A percentile compares a stretch with the other conserved stretches of the same genome.
These are phyloP conservation scores for Lachancea nothofagi DNA, from an alignment of 805 yeast genomes.

Conservation along the genomic window DNA sequence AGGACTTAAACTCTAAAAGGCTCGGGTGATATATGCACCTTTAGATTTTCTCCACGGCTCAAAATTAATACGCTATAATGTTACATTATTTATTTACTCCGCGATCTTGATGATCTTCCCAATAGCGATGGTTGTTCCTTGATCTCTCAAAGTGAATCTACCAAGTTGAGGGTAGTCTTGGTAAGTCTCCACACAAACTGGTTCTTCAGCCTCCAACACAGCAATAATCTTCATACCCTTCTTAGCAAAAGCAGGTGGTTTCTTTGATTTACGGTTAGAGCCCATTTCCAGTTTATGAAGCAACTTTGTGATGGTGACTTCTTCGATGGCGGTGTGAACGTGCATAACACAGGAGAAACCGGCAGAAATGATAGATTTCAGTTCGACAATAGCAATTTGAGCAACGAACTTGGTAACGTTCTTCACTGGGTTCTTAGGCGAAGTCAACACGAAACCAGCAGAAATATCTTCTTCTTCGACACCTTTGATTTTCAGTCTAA, in stretches of 20 bases:
- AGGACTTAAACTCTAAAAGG: slow-evolving; percentile 13
- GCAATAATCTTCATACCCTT: slow-evolving; percentile 99
- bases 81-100: slow-evolving; percentile 31
- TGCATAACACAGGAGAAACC: slow-evolving; percentile 99
- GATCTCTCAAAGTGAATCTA: slow-evolving; percentile 97
- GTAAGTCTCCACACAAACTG: slow-evolving; percentile 91
- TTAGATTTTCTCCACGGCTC: not conserved
- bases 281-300: slow-evolving; percentile 94
- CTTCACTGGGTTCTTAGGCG: slow-evolving; percentile 81
- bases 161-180: slow-evolving; percentile 93
- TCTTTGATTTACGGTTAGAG: slow-evolving; percentile 92
- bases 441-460: slow-evolving; percentile 86
- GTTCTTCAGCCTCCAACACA: slow-evolving; percentile 73
- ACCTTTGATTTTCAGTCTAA: slow-evolving; percentile 86
- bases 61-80: not conserved
- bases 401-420: slow-evolving; percentile 91
- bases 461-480: slow-evolving; percentile 95
- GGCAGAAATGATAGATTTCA: slow-evolving; percentile 87
- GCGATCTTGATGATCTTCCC: slow-evolving; percentile 93
- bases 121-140: slow-evolving; percentile 96
- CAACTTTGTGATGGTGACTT: slow-evolving; percentile 73
- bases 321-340: slow-evolving; percentile 97
- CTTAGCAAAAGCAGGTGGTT: slow-evolving; percentile 97
- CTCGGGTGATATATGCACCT: slow-evolving; percentile 2
- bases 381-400: slow-evolving; percentile 93